These are phyloP conservation scores for Groenewaldozyma salmanticensis DNA, from an alignment of 805 yeast genomes.

Conservation along the genomic window DNA sequence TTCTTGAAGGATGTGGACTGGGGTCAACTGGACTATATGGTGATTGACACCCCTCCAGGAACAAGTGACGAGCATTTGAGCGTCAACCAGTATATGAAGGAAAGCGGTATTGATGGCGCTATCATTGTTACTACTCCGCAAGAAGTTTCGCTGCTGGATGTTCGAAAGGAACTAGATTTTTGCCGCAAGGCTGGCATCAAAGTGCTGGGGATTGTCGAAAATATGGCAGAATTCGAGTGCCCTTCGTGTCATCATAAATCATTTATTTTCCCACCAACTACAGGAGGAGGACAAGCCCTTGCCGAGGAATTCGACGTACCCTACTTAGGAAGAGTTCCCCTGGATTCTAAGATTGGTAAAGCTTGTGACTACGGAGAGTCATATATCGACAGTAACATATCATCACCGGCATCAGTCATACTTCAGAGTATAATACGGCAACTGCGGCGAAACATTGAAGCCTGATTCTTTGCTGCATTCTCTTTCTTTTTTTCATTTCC, in stretches of 20 bases:
- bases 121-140: conserved; percentile 94
- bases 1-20: conserved; percentile 91
- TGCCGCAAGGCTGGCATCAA: conserved; percentile 84
- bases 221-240: conserved; percentile 98
- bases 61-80: conserved; percentile 95
- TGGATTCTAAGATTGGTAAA: conserved; percentile 89
- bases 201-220: conserved; percentile 85
- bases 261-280: conserved; percentile 84
- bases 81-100: conserved; percentile 78
- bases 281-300: conserved; percentile 87
- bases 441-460: conserved; percentile 15
- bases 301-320: conserved; percentile 72
- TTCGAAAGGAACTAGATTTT: conserved; percentile 90
- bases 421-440: conserved; percentile 62
- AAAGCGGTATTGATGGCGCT: conserved; percentile 92
- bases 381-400: conserved; percentile 70
- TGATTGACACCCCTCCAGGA: conserved; percentile 97
- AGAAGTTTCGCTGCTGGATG: conserved; percentile 92
- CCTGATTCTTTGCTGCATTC: neutral
- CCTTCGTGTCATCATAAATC: conserved; percentile 89
- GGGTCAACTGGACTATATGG: conserved; percentile 73
- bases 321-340: conserved; percentile 85
- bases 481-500: neutral
- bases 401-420: conserved; percentile 87
- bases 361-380: conserved; percentile 82